These are phyloP conservation scores for Populus simonii DNA, from an alignment of 345 rosid genomes.

Conservation along the genomic window DNA sequence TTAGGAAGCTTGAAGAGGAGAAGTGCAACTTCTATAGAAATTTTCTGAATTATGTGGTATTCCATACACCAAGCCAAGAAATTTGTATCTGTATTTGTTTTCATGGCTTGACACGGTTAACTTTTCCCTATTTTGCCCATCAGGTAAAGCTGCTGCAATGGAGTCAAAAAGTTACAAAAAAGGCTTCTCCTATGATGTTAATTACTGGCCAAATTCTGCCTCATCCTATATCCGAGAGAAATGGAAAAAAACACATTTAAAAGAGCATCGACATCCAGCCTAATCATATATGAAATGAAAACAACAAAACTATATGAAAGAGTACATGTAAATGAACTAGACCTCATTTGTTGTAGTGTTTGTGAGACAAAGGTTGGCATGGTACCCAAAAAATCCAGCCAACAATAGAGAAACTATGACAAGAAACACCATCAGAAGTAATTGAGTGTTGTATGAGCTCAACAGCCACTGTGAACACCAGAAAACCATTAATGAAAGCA, in stretches of 20 bases:
- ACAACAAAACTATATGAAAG: background rate
- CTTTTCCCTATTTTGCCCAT: too few species aligned
- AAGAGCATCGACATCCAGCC: too few species aligned
- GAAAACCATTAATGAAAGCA: slow-evolving; percentile 9
- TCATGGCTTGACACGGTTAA: too few species aligned
- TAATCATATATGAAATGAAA: background rate
- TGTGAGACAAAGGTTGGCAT: slow-evolving; percentile 65
- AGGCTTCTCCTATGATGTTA: background rate
- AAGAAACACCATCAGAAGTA: slow-evolving; percentile 83
- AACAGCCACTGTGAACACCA: slow-evolving; percentile 71
- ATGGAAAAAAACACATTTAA: background rate
- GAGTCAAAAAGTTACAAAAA: background rate
- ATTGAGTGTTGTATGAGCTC: slow-evolving; percentile 76
- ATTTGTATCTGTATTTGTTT: too few species aligned
- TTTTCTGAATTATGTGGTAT: too few species aligned
- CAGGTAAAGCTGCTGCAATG: background rate
- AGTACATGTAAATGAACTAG: background rate
- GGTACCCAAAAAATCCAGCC: slow-evolving; percentile 84
- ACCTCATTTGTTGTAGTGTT: slow-evolving; percentile 97
- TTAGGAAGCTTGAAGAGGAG: too few species aligned
- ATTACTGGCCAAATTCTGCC: background rate
- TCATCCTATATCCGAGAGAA: background rate
- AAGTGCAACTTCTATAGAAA: too few species aligned
- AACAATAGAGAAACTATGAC: slow-evolving; percentile 71
- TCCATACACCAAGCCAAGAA: too few species aligned